Percentiles rank a stretch among this genome's conserved stretches.
These are phyloP conservation scores for Setomelanomma holmii DNA, from an alignment of 2,329 filamentous ascomycete genomes.

Conservation along the genomic window DNA sequence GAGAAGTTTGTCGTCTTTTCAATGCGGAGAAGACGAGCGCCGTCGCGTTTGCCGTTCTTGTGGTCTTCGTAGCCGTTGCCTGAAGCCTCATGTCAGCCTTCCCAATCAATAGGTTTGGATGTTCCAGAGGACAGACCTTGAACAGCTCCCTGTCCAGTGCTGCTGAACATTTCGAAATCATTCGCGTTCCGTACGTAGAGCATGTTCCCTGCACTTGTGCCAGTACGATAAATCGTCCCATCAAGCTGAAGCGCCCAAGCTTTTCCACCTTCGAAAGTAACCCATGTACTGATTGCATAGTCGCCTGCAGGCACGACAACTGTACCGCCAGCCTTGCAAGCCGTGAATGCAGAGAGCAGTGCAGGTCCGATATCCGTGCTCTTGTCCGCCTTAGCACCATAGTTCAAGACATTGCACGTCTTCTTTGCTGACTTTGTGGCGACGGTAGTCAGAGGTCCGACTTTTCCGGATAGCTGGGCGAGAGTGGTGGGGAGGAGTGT, in stretches of 20 bases:
- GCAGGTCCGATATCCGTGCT: constrained; percentile 60
- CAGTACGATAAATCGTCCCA: constrained; percentile 61
- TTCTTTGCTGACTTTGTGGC: constrained; percentile 56
- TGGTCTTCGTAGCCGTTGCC: constrained; percentile 60
- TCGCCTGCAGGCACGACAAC: constrained; percentile 59
- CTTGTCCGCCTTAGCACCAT: constrained; percentile 60
- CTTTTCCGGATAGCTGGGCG: constrained; percentile 44
- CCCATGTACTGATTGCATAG: constrained; percentile 60
- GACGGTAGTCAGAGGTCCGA: constrained; percentile 41
- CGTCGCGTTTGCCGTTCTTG: constrained; percentile 48
- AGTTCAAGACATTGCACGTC: constrained; percentile 61
- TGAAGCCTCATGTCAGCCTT: neutral
- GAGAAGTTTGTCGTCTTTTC: constrained; percentile 57
- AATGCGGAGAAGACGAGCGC: constrained; percentile 56
- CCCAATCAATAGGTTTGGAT: neutral
- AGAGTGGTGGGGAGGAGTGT: constrained; percentile 25
- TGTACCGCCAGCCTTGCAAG: constrained; percentile 59
- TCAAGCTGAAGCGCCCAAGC: constrained; percentile 62
- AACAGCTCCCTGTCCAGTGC: constrained; percentile 59
- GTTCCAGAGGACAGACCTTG: constrained; percentile 47
- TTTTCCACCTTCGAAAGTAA: constrained; percentile 55
- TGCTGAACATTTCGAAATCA: constrained; percentile 63
- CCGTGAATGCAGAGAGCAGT: constrained; percentile 57
- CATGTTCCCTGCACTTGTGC: constrained; percentile 61
- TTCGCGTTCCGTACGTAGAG: constrained; percentile 58